Base-by-base conservation (phyloP, 2,329 filamentous ascomycete genomes). In the Sphaerostilbella broomeana region DNA sequence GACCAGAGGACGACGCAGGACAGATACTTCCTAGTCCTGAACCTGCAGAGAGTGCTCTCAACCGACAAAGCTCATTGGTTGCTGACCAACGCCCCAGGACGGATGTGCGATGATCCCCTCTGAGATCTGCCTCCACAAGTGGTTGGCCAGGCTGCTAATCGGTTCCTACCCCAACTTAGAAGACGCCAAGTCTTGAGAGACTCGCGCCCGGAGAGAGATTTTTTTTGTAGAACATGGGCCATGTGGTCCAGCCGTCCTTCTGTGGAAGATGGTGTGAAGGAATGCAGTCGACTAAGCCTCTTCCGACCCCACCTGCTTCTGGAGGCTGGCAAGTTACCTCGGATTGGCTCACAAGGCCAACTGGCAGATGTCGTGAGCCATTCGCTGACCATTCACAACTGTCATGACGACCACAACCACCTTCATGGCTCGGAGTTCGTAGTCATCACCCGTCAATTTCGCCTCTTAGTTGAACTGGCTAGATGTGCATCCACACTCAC, bases 261-360 rank as follows among this genome's bases (percentile, higher is more conserved):
- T 40, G 20, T 40, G 30, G 29, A 26, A 21, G 25, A 30, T 26
- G 17, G 33, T 25, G 35, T 24, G 26, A 25, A 18, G 31, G 20
- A 15, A 15, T 11, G 18, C 31, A 34, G 22, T 17, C 31, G 26
- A 29, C 41, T 30, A 43, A 34, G 25, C 41, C 41, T 6, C 21
- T 43, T 40, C 36, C 26, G 41, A 34, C 22, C 27, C 40, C 22
- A 32, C 41, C 31, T 43, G 41, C 41, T 35, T 43, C 35, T 18
- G 30, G 40, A 19, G 34, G 25, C 17, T 35, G 39, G 35, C 20
- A 33, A 30, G 20, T 35, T 22, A 35, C 35, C 29, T 29, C 16
- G 35, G 40, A 37, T 42, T 40, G 36, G 40, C 18, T 31, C 38
- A 37, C 34, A 31, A 29, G 16, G 34, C 15, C 35, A 12, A 38